Evolutionary conservation across 306 rosid genomes (phyloP).

Genomic region (Pueraria montana): DNA sequence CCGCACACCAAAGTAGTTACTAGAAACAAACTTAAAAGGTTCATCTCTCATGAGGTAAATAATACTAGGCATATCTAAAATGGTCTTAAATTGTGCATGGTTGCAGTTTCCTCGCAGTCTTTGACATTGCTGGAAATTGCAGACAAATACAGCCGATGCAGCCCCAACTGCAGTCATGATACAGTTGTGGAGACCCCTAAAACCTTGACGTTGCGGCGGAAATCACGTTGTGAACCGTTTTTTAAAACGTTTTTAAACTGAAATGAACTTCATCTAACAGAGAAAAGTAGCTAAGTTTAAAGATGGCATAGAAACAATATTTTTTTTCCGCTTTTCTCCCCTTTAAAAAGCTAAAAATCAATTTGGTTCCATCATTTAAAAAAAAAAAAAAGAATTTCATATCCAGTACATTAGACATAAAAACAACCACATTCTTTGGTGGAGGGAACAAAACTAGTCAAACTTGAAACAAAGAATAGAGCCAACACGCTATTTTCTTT

Average conservation of each 20-base stretch:
- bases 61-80: neutral
- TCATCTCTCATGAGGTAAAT: neutral
- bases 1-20: neutral
- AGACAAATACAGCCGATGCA: too few relatives aligned
- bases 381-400: neutral
- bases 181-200: neutral
- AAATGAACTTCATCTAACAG: slow-evolving; percentile 6
- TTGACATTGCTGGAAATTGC: too few relatives aligned
- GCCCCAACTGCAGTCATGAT: neutral
- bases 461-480: neutral
- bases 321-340: neutral
- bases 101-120: too few relatives aligned
- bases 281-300: neutral
- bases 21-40: neutral
- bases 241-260: neutral
- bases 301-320: neutral
- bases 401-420: neutral
- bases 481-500: neutral
- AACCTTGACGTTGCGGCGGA: neutral
- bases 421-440: neutral
- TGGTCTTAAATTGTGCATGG: neutral
- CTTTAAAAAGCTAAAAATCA: neutral
- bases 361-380: neutral
- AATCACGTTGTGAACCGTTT: neutral
- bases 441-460: neutral